Base-by-base conservation (phyloP, 352 stramenopile genomes). In the Detonula confervacea region DNA sequence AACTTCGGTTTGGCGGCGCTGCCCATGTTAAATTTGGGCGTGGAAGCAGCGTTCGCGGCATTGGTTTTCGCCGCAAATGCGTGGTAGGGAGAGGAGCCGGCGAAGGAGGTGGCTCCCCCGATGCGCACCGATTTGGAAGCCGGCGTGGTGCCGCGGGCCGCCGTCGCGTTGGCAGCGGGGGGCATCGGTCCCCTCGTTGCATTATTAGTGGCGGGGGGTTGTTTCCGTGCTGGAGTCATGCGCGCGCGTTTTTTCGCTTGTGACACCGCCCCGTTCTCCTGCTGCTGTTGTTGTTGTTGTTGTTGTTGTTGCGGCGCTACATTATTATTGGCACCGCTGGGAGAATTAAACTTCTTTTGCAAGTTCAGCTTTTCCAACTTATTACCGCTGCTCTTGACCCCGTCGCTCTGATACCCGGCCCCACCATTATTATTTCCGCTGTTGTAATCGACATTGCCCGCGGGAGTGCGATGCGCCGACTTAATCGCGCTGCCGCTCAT, bases 361-460 rank as follows among this genome's bases (percentile, higher is more conserved):
- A 77, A 77, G 59, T 73, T 77, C 25, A 77, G 51, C 54, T 77
- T 76, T 12, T 24, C 27, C 25, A 82, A 52, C 37, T 69, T 57
- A 54, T 20, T 61, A 0, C 61, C 65, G n/a, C 24, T 57, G 22
- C 30, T 39, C 12, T 54, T 52, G 47, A 62, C 55, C 11, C 37
- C 20, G 24, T 44, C 35, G 25, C 56, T 39, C 1, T 12, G 22
- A 2, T 37, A 51, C 4, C 44, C 24, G 7, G 8, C 29, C 5
- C n/a, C 60, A 24, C 61, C 27, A 14, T 62, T 62, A 52, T 24
- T 52, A 18, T 22, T 57, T 16, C 30, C 72, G 16, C 47, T 46
- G 20, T 54, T 22, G 25, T 57, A 7, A 7, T 61, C 51, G 14
- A 30, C 63, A 14, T 20, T 25, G 18, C 20, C 25, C 8, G 51